These are phyloP conservation scores for Erodium moschatum DNA, from an alignment of 441 rosid species.

Conservation along the genomic window DNA sequence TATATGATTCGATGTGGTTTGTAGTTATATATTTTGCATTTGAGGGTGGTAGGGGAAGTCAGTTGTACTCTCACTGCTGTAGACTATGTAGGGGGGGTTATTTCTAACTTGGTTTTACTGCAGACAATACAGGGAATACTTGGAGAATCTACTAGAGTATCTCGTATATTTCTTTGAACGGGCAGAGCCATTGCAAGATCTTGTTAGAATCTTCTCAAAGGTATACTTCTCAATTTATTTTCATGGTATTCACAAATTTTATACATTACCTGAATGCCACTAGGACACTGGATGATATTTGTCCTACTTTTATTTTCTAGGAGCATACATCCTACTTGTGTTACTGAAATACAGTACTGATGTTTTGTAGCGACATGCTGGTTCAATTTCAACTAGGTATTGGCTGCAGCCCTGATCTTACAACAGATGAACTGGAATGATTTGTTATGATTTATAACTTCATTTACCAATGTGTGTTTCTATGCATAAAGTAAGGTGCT, in stretches of 20 bases:
- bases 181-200: slow-evolving; percentile 91
- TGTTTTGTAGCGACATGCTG: slow-evolving; percentile 1
- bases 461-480: not conserved
- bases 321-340: not conserved
- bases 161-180: slow-evolving; percentile 68
- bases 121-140: slow-evolving; percentile 79
- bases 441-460: not conserved
- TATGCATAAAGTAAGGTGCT: not conserved
- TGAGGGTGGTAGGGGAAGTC: not conserved
- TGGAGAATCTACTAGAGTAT: slow-evolving; percentile 75
- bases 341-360: slow-evolving; percentile 6
- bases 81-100: not conserved
- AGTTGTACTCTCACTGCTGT: too few species aligned
- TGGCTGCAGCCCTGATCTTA: slow-evolving; percentile 1
- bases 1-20: not conserved
- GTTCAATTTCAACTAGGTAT: not conserved
- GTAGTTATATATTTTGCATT: not conserved
- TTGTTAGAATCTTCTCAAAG: slow-evolving; percentile 77
- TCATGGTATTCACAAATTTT: not conserved
- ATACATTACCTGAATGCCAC: slow-evolving; percentile 3
- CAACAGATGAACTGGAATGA: not conserved
- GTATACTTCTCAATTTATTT: slow-evolving; percentile 27
- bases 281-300: not conserved
- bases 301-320: not conserved
- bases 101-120: slow-evolving; percentile 16